Conservation (phyloP, 148 eudicot genomes). For the Pouteria glomerata region DNA sequence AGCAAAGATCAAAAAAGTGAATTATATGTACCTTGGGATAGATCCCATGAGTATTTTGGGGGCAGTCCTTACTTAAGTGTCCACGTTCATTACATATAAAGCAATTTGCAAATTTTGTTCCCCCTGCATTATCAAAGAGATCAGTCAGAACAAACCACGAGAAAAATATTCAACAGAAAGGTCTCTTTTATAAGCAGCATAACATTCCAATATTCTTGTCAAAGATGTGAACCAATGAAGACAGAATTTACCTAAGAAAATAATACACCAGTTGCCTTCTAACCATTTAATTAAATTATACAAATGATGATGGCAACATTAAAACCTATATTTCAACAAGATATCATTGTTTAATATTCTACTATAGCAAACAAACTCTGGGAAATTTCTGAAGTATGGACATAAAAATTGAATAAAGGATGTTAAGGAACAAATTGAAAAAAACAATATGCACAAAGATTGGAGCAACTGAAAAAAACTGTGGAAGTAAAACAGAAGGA, state of each 20-base stretch:
- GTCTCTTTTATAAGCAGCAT: not conserved
- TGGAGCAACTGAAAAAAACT: not conserved
- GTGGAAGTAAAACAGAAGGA: not conserved
- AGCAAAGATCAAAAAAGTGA: not conserved
- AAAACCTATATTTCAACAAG: too few relatives aligned
- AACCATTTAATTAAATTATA: not conserved
- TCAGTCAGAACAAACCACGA: not conserved
- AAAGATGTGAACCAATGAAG: not conserved
- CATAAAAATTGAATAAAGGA: not conserved
- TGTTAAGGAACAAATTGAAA: not conserved
- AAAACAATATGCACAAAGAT: not conserved
- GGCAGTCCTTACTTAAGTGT: constrained; percentile 91
- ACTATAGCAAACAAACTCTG: too few relatives aligned
- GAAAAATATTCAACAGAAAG: not conserved
- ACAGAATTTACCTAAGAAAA: not conserved
- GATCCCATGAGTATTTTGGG: constrained; percentile 85
- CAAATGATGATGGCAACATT: not conserved
- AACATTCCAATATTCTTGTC: too few relatives aligned
- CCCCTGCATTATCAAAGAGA: constrained; percentile 46
- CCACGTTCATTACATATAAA: constrained; percentile 91
- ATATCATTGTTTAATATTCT: too few relatives aligned
- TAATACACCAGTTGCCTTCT: not conserved
- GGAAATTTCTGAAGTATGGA: not conserved
- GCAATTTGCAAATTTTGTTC: constrained; percentile 89
- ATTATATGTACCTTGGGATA: constrained; percentile 75